Evolutionary conservation across 441 rosid genomes (phyloP), one percentile per base, ranked within the genome.

Genomic region (Aquilaria agallochum): DNA sequence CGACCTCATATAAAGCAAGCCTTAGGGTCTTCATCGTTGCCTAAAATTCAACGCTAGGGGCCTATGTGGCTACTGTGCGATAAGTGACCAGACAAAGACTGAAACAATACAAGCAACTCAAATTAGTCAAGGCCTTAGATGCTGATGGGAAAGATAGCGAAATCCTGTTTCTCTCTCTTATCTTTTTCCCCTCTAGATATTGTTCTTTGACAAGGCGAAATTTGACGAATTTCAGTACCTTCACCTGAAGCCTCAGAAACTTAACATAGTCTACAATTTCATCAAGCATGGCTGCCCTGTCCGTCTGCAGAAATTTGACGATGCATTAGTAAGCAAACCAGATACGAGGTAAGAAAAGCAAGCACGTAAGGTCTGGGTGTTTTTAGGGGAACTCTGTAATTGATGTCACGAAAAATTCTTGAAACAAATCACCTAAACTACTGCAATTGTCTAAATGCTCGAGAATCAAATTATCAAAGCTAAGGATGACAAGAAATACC

Each of bases 201-300:
- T 20, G 27, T 20, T 20, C 27, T 20, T 20, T 20, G 27, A 20
- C 27, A 20, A 20, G 27, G 27, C 27, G 1, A 20, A 20, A 20
- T n/a, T n/a, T n/a, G n/a, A n/a, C 33, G 32, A 47, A n/a, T 10
- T 54, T 62, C 27, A 56, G 53, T 76, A 81, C 86, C 86, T 81
- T 81, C 50, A 81, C 86, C 68, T 81, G 86, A 55, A 81, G 86
- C 72, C 83, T 76, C 32, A 81, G 73, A 64, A 81, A 81, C 75
- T 78, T 81, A 65, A 81, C 86, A 62, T 81, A 81, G 70, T 81
- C 86, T 62, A 78, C 86, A 51, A 81, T 78, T 56, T 81, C 86
- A 33, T 81, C 86, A 48, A 81, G 86, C 83, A 81, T 81, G 56
- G 74, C 80, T 57, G 86, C 86, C 52, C 79, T 72, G 62, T 81